These are phyloP conservation scores for Antarctomyces pellizariae DNA, from an alignment of 495 filamentous ascomycete genomes.

Conservation along the genomic window DNA sequence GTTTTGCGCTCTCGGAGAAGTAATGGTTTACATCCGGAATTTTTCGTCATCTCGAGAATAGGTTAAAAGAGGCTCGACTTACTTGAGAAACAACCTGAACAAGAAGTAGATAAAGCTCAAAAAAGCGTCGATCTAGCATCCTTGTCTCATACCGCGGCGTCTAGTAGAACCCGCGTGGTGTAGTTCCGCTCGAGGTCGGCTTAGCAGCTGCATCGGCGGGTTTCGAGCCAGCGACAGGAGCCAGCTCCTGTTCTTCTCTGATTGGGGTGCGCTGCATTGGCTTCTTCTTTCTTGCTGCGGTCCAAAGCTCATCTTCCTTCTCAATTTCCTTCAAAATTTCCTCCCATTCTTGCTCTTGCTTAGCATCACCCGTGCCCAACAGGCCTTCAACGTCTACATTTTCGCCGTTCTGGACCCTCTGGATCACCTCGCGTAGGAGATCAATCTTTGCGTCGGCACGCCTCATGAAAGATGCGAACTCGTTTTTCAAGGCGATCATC, in stretches of 20 bases:
- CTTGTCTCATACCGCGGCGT: too few relatives aligned
- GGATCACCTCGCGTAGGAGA: slow-evolving; percentile 59
- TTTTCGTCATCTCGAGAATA: too few relatives aligned
- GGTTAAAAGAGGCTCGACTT: too few relatives aligned
- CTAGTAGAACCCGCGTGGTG: slow-evolving; percentile 11
- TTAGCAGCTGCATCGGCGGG: not conserved
- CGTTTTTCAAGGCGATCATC: slow-evolving; percentile 57
- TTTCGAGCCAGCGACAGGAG: slow-evolving; percentile 1
- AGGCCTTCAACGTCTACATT: slow-evolving; percentile 70
- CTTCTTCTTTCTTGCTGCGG: slow-evolving; percentile 9
- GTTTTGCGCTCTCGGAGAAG: too few relatives aligned
- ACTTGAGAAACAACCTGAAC: too few relatives aligned
- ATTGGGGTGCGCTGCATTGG: not conserved
- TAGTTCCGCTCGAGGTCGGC: slow-evolving; percentile 4
- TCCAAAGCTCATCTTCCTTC: slow-evolving; percentile 44
- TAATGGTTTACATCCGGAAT: too few relatives aligned
- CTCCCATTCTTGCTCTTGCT: slow-evolving; percentile 70
- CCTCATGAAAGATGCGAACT: slow-evolving; percentile 45
- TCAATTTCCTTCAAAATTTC: slow-evolving; percentile 68
- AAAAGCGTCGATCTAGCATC: too few relatives aligned
- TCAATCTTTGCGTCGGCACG: slow-evolving; percentile 58
- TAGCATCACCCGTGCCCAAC: slow-evolving; percentile 56
- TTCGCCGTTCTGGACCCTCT: slow-evolving; percentile 61
- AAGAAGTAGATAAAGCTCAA: too few relatives aligned
- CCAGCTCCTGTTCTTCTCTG: not conserved